These are phyloP conservation scores for Pterocarpus macrocarpus DNA, from an alignment of 306 rosid species.

Conservation along the genomic window DNA sequence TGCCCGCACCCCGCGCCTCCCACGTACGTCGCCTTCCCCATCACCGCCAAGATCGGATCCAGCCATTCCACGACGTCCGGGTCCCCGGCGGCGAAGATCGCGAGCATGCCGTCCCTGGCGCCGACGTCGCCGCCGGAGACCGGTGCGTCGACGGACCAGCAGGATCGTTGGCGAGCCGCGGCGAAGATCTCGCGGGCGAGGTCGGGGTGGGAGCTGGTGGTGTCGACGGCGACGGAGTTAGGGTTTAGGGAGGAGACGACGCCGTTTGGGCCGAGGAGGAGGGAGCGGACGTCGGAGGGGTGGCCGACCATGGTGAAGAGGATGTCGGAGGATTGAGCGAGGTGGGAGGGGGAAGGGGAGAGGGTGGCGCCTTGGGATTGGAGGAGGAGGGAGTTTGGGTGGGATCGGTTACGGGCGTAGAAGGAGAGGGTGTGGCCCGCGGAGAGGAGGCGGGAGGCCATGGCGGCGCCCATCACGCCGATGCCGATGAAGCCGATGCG, in stretches of 20 bases:
- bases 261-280: slow-evolving; percentile 51
- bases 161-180: slow-evolving; percentile 51
- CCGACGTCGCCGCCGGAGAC: slow-evolving; percentile 91
- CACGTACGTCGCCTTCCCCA: slow-evolving; percentile 69
- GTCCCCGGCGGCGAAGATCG: slow-evolving; percentile 79
- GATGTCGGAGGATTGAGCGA: slow-evolving; percentile 61
- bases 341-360: slow-evolving; percentile 56
- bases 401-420: slow-evolving; percentile 81
- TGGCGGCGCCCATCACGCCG: slow-evolving; percentile 87
- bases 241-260: slow-evolving; percentile 60
- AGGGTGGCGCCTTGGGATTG: slow-evolving; percentile 68
- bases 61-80: slow-evolving; percentile 67
- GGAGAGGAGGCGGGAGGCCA: slow-evolving; percentile 83
- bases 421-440: slow-evolving; percentile 76
- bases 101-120: slow-evolving; percentile 81
- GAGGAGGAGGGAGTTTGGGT: slow-evolving; percentile 58
- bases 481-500: slow-evolving; percentile 83
- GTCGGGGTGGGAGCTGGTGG: slow-evolving; percentile 80
- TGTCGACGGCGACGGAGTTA: slow-evolving; percentile 66
- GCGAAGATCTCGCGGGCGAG: slow-evolving; percentile 68
- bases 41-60: slow-evolving; percentile 53
- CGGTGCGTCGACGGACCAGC: slow-evolving; percentile 85
- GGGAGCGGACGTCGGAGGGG: slow-evolving; percentile 77
- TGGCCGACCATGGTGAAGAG: slow-evolving; percentile 81
- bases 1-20: slow-evolving; percentile 81